These are phyloP conservation scores for Rusavskia elegans DNA, from an alignment of 495 filamentous ascomycete species.

Conservation along the genomic window DNA sequence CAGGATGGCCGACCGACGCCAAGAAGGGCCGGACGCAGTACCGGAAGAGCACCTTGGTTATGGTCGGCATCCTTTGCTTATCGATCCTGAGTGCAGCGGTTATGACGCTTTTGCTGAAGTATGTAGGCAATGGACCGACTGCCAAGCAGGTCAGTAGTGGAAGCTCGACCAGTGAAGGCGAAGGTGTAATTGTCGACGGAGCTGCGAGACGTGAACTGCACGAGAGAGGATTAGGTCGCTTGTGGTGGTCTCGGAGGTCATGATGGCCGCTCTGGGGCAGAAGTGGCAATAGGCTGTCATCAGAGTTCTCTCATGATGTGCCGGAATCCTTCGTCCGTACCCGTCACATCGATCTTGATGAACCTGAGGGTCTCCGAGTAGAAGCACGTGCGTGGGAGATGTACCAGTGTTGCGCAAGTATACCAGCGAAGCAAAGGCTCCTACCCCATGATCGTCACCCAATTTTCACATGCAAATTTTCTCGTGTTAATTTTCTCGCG, in stretches of 20 bases:
- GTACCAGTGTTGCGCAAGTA: no score
- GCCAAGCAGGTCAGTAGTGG: conserved; percentile 28
- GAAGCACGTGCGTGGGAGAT: no score
- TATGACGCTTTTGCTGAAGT: conserved; percentile 49
- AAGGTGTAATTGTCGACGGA: conserved; percentile 44
- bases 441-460: no score
- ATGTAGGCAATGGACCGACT: conserved; percentile 40
- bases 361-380: no score
- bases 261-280: no score
- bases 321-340: no score
- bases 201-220: conserved; percentile 52
- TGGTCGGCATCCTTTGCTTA: conserved; percentile 69
- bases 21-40: conserved; percentile 52
- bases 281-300: no score
- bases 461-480: no score
- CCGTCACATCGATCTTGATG: no score
- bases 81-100: conserved; percentile 55
- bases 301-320: no score
- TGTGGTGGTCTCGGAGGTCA: conserved; percentile 26
- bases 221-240: conserved; percentile 49
- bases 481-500: no score
- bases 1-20: conserved; percentile 65
- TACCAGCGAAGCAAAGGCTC: no score
- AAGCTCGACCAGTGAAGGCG: conserved; percentile 23
- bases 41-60: conserved; percentile 67